These are phyloP conservation scores for Sequoiadendron giganteum DNA, from an alignment of 75 land plant species.

Conservation along the genomic window DNA sequence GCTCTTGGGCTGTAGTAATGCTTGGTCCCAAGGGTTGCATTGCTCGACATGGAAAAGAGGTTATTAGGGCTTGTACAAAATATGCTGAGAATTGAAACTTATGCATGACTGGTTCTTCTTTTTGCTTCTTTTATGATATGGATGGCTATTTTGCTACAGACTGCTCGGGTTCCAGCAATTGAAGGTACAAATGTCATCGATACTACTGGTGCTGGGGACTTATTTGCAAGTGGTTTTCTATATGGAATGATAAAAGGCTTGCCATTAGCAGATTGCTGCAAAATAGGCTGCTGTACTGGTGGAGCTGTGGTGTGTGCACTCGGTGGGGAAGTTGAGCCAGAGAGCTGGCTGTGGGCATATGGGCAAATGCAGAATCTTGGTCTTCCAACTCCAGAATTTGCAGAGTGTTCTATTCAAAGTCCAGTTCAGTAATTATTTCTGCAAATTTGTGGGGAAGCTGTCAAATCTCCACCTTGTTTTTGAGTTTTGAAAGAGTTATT, in stretches of 20 bases:
- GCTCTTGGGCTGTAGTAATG: slow-evolving; percentile 90
- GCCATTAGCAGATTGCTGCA: slow-evolving; percentile 83
- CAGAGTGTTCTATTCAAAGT: neutral
- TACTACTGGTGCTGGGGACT: slow-evolving; percentile 96
- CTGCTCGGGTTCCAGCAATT: slow-evolving; percentile 75
- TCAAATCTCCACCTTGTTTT: neutral
- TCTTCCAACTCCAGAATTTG: slow-evolving; percentile 44
- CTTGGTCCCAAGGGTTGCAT: slow-evolving; percentile 88
- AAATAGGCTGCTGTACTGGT: slow-evolving; percentile 85
- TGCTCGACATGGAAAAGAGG: slow-evolving; percentile 81
- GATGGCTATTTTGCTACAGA: slow-evolving; percentile 26
- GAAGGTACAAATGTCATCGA: slow-evolving; percentile 58
- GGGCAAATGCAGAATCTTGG: slow-evolving; percentile 66
- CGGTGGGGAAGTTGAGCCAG: slow-evolving; percentile 82
- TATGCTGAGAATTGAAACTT: neutral
- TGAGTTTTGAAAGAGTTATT: neutral
- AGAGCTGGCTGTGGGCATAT: slow-evolving; percentile 88
- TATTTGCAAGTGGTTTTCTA: slow-evolving; percentile 92
- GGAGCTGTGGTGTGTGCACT: slow-evolving; percentile 80
- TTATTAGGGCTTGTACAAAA: slow-evolving; percentile 12
- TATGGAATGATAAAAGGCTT: slow-evolving; percentile 83
- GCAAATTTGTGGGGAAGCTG: neutral
- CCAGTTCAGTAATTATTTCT: neutral
- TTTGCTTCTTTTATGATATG: neutral
- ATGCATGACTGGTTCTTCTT: neutral